Evolutionary conservation across 768 basidiomycete species (phyloP).

Genomic region (Tulasnella sp.): DNA sequence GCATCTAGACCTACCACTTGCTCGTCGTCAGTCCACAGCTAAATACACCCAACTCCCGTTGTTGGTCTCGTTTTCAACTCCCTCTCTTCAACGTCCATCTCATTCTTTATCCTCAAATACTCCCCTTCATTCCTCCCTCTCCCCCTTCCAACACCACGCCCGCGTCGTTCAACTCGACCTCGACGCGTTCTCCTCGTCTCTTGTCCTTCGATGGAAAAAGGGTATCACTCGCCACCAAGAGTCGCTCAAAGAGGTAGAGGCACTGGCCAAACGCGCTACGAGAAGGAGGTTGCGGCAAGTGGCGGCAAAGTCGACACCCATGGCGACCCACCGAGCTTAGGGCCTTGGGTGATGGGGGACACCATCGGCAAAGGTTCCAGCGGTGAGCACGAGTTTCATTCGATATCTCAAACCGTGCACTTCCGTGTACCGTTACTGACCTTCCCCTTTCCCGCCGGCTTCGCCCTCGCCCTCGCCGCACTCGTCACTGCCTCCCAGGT

Average conservation of each 20-base stretch:
- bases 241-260: neutral
- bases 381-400: constrained; percentile 31
- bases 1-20: neutral
- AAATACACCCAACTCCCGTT: neutral
- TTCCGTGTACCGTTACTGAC: neutral
- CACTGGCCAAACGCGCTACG: constrained; percentile 8
- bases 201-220: neutral
- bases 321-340: constrained; percentile 61
- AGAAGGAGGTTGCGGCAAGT: constrained; percentile 12
- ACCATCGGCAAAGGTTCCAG: constrained; percentile 91
- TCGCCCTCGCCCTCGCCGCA: neutral
- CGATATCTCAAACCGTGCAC: neutral
- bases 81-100: neutral
- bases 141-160: neutral
- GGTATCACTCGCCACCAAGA: constrained; percentile 4
- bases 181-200: neutral
- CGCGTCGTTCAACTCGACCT: neutral
- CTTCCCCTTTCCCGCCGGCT: neutral
- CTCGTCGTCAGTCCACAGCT: neutral
- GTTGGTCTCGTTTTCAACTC: neutral
- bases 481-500: constrained; percentile 22
- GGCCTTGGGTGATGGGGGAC: constrained; percentile 88
- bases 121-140: neutral
- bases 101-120: neutral
- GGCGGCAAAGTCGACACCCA: constrained; percentile 12